Evolutionary conservation across 352 stramenopile genomes (phyloP), one percentile per base, ranked within the genome.

Genomic region (Thalassiosira livingstoniorum): DNA sequence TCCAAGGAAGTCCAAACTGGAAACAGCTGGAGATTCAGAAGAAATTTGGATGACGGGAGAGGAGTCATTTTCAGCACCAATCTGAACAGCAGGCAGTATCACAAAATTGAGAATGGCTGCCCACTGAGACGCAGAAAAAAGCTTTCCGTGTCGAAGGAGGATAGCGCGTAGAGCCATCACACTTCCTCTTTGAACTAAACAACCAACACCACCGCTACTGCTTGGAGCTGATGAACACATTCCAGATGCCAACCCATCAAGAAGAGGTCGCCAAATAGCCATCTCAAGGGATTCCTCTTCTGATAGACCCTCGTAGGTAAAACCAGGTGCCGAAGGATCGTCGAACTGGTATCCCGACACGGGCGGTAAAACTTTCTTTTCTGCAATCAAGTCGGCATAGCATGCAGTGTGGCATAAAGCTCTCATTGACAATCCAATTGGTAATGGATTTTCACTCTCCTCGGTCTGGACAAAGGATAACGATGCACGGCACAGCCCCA

Each of bases 401-500:
- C 91, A 94, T 69, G 90, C 92, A 55, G 82, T 89, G 53, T 95
- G 90, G 82, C 89, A 95, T 27, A 95, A 76, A 27, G 92, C 90
- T 82, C 90, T 84, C 89, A 95, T 94, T 1, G 86, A 93, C 25
- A 95, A 62, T 60, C 90, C 89, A 51, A 92, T 89, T 2, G 89
- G 89, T 29, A 89, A 70, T 7, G 86, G 80, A 25, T 76, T 85
- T 35, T 87, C 70, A 51, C 65, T 87, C 51, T 90, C 75, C 34
- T 91, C 75, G 13, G 57, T 86, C 31, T 91, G 77, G 35, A 95
- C 81, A 86, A 95, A 95, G 5, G 87, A 86, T 25, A 95, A 72
- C 35, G 89, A 94, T 37, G 92, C 83, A 42, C 85, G 64, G 66
- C 88, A 93, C 71, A 95, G 83, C 2, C 78, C 80, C 71, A 93